Conservation (phyloP, 176 grass and related monocot species). For the Calamus simplicifolius region DNA sequence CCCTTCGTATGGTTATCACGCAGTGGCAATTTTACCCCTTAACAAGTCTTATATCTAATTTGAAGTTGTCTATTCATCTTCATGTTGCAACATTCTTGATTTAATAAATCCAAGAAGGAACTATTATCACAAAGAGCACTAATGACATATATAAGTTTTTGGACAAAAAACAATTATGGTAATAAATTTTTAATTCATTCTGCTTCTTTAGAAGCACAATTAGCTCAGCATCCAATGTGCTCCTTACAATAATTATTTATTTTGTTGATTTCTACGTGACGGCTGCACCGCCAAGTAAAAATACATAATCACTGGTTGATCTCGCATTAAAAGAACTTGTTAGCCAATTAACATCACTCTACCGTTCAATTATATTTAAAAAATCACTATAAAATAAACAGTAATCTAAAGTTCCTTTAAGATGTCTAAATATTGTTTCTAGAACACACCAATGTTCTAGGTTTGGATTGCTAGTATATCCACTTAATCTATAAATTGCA, state of each 20-base stretch:
- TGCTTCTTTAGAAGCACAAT: neutral
- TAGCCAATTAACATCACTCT: no score
- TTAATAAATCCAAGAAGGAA: neutral
- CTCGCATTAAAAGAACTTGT: no score
- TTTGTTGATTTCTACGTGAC: no score
- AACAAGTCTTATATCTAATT: neutral
- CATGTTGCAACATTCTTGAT: neutral
- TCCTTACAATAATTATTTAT: no score
- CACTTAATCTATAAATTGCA: neutral
- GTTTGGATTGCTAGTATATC: neutral
- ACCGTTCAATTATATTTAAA: no score
- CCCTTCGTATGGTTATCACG: no score
- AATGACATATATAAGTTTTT: neutral
- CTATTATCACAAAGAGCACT: neutral
- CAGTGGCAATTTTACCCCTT: no score
- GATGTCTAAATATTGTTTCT: neutral
- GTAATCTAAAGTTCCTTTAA: neutral
- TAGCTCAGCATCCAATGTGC: neutral
- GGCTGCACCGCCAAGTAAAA: no score
- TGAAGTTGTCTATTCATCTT: neutral
- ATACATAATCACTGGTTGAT: no score
- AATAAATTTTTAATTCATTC: neutral
- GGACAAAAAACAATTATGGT: no score
- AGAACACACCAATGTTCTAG: neutral
- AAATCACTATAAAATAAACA: no score